A percentile compares a stretch with the other conserved stretches of the same genome.
Evolutionary conservation across 139 green algal species (phyloP).

Genomic region (Chlamydomonas eustigma): DNA sequence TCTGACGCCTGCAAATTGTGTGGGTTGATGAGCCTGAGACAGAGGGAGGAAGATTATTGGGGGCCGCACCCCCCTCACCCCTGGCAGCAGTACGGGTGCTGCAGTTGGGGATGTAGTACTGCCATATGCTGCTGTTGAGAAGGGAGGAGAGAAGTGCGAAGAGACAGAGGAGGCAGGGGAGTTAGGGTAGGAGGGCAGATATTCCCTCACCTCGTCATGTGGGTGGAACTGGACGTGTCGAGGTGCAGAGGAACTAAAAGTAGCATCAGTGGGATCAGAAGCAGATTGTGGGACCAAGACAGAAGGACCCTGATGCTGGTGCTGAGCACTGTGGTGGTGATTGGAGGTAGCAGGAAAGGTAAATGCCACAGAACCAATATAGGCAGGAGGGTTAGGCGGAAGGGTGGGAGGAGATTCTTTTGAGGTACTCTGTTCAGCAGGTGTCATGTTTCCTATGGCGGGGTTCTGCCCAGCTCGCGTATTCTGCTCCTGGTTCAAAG

Average conservation of each 20-base stretch:
- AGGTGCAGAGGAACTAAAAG: no score
- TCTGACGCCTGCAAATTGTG: background rate
- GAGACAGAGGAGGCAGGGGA: background rate
- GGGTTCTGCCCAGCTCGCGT: no score
- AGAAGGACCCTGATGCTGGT: background rate
- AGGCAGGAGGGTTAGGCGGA: background rate
- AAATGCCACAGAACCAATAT: background rate
- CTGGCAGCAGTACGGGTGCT: background rate
- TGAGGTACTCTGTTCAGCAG: no score
- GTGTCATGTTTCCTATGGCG: no score
- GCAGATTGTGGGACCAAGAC: no score
- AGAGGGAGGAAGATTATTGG: background rate
- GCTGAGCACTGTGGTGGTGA: background rate
- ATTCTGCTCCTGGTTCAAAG: no score
- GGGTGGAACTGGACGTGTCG: background rate
- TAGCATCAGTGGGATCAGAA: no score
- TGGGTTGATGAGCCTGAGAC: background rate
- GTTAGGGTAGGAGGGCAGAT: background rate
- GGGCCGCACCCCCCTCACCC: background rate
- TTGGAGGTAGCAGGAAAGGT: background rate
- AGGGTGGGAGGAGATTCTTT: background rate
- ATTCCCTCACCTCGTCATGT: background rate
- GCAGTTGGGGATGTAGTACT: no score
- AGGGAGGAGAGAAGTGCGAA: background rate
- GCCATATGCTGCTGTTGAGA: no score